Conservation (phyloP, 805 yeast genomes). For the Wickerhamiella nectarea region DNA sequence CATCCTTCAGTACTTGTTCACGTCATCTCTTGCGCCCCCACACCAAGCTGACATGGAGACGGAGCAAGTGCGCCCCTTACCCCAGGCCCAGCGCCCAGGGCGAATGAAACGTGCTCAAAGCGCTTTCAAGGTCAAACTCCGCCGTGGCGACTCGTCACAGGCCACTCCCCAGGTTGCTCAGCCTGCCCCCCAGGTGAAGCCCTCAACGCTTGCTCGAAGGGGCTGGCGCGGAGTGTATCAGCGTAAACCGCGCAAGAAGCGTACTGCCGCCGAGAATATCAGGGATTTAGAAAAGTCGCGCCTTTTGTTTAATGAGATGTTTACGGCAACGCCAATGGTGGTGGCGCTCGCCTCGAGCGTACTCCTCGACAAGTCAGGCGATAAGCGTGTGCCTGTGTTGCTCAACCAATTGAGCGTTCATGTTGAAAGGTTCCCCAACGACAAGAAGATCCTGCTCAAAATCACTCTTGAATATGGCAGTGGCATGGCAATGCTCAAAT, state of each 20-base stretch:
- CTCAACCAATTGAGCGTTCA: slow-evolving; percentile 57
- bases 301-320: slow-evolving; percentile 33
- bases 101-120: slow-evolving; percentile 9
- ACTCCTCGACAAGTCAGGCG: slow-evolving; percentile 46
- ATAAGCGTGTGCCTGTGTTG: slow-evolving; percentile 67
- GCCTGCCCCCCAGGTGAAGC: neutral
- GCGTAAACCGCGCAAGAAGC: slow-evolving; percentile 5
- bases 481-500: slow-evolving; percentile 59
- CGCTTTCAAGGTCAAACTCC: slow-evolving; percentile 3
- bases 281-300: slow-evolving; percentile 17
- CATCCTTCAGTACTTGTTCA: too few species aligned
- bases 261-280: slow-evolving; percentile 14
- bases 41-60: neutral
- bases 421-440: slow-evolving; percentile 25
- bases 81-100: slow-evolving; percentile 2
- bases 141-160: slow-evolving; percentile 1
- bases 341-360: slow-evolving; percentile 62
- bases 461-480: slow-evolving; percentile 85
- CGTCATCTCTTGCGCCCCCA: too few species aligned
- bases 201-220: slow-evolving; percentile 5
- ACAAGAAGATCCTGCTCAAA: slow-evolving; percentile 33
- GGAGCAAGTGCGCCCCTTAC: neutral
- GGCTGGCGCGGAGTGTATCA: slow-evolving; percentile 7
- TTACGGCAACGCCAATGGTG: slow-evolving; percentile 53
- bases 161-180: neutral